phyloP scores from a whole-genome alignment of 108 stramenopile species.

The Schizochytrium sp. region DNA sequence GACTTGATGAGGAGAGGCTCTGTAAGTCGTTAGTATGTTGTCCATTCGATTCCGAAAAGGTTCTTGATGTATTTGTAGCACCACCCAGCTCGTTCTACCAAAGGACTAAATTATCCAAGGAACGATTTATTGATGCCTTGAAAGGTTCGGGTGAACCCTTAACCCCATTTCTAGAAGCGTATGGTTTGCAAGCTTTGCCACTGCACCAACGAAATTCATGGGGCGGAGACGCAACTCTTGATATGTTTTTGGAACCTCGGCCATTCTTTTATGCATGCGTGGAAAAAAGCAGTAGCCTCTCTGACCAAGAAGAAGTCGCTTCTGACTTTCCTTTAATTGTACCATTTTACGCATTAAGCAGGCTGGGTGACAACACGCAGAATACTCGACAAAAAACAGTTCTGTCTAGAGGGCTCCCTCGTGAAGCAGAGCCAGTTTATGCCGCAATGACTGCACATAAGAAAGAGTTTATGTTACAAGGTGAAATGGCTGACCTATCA shows the following conservation, averaged over 20 bases:
- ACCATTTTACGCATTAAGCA: too few relatives aligned
- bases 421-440: too few relatives aligned
- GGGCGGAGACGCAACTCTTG: background rate
- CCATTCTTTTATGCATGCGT: slow-evolving; percentile 32
- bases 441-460: too few relatives aligned
- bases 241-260: background rate
- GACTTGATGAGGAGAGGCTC: background rate
- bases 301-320: too few relatives aligned
- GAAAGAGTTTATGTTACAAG: too few relatives aligned
- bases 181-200: background rate
- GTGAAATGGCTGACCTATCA: too few relatives aligned
- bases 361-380: too few relatives aligned
- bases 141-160: background rate
- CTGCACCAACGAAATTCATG: background rate
- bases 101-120: background rate
- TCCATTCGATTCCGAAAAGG: background rate
- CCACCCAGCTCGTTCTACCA: background rate
- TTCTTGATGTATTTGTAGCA: background rate
- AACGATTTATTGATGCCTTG: slow-evolving; percentile 1
- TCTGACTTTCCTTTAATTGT: too few relatives aligned
- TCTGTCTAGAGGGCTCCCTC: too few relatives aligned
- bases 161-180: too few relatives aligned
- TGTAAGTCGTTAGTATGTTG: slow-evolving; percentile 26
- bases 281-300: background rate
- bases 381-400: too few relatives aligned